Base-by-base conservation (phyloP, 306 rosid genomes). In the Acacia crassicarpa region DNA sequence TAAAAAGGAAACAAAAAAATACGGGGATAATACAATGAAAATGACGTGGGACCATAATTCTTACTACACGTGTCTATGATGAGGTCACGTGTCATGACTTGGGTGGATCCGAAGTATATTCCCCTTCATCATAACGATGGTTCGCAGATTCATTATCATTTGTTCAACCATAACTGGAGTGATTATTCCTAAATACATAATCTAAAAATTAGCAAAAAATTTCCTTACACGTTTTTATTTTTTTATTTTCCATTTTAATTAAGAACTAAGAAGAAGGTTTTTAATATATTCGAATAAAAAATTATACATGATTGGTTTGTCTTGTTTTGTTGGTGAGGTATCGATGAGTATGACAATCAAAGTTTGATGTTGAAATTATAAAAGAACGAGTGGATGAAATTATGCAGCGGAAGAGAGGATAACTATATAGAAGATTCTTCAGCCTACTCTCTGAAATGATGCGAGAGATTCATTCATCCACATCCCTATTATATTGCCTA, bases 21-120 rank as follows among this genome's bases (percentile, higher is more conserved):
- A 8, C 22, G 41, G 46, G 59, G 91, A 87, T 86, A 84, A 89
- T 85, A 76, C 79, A 76, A 72, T 2, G 63, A 80, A 72, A 85
- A 83, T 58, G 83, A 73, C 1, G 79, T 77, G 77, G 22, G 61
- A 30, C 59, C 49, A 16, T 35, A 40, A 8, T 74, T 22, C 6
- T 14, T 20, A 12, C 27, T 63, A 61, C 58, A 0, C 71, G 86
- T 86, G 88, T 82, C 56, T 68, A 44, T 0, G 35, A 81, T 43
- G 46, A 19, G 54, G 54, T 89, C 90, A 84, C 80, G 82, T 91
- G 91, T 85, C 87, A 27, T 9, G 8, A 4, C 33, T 19, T 74
- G 54, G 13, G 70, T 81, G 85, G 83, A 67, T 51, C 63, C 45
- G 58, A 53, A 59, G 80, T 75, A 20, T 78, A 75, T 82, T 83